Evolutionary conservation across 495 filamentous ascomycete genomes (phyloP).

Genomic region (Neurospora intermedia): DNA sequence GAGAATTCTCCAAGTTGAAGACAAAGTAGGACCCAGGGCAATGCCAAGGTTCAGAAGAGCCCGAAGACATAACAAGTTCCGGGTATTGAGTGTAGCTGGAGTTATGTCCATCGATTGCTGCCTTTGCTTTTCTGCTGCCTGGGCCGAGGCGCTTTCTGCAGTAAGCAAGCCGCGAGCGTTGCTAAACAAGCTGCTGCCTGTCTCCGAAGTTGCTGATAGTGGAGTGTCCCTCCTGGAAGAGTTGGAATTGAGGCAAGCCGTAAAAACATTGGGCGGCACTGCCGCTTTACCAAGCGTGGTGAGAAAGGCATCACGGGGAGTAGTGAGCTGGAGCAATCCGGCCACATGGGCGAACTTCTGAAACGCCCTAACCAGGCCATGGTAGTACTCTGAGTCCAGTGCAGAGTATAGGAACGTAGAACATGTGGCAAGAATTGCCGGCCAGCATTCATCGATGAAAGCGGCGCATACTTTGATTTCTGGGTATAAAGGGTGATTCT

Average conservation of each 20-base stretch:
- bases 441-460: conserved; percentile 89
- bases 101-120: conserved; percentile 41
- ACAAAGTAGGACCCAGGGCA: conserved; percentile 79
- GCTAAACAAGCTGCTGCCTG: conserved; percentile 40
- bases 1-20: conserved; percentile 77
- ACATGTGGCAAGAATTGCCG: conserved; percentile 83
- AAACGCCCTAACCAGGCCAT: conserved; percentile 82
- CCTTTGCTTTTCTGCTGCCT: conserved; percentile 38
- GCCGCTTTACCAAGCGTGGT: conserved; percentile 89
- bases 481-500: conserved; percentile 55
- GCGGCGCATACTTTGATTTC: conserved; percentile 66
- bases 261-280: conserved; percentile 65
- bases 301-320: conserved; percentile 86
- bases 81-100: conserved; percentile 57
- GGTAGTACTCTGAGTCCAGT: conserved; percentile 89
- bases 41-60: conserved; percentile 91
- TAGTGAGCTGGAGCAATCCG: conserved; percentile 70
- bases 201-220: conserved; percentile 31
- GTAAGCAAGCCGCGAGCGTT: conserved; percentile 56
- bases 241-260: conserved; percentile 43
- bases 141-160: conserved; percentile 46
- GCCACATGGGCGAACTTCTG: conserved; percentile 95
- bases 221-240: conserved; percentile 17
- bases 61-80: conserved; percentile 81
- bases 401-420: conserved; percentile 90